Evolutionary conservation across 2,329 filamentous ascomycete genomes (phyloP), one percentile per base, ranked within the genome.

Genomic region (Sarocladiaceae sp.): DNA sequence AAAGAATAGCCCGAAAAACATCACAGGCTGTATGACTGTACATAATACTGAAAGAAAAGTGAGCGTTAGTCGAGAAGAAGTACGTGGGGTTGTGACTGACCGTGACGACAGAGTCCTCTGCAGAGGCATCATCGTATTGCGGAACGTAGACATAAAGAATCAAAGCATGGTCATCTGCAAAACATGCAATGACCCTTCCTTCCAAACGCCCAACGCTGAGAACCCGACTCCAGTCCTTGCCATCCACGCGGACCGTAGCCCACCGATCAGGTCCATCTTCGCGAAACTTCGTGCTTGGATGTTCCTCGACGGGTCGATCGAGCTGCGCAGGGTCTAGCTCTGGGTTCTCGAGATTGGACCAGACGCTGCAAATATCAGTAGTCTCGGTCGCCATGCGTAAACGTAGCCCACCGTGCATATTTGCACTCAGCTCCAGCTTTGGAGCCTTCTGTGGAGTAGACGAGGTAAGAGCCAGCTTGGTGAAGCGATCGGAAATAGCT

Each of bases 401-500:
- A 44, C 84, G 84, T 53, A 99, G 73, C 53, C 84, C 86, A 18
- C 94, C 94, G 68, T 96, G 89, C 90, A 96, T 96, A 68, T 97
- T 99, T 26, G 92, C 94, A 51, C 87, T 87, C 39, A 97, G 72
- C 66, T 96, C 90, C 3, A 99, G 75, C 62, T 91, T 89, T 0
- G 90, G 82, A 3, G 72, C 71, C 23, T 71, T 64, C 47, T 50
- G 47, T 4, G 29, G 29, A 13, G 47, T 36, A 15, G 47, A 50
- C 4, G 47, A 50, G 20, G 75, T 72, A 47, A 80, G 71, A 3
- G 89, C 90, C 2, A 97, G 82, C 63, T 89, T 93, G 37, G 91
- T 97, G 71, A 97, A 97, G 51, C 94, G 86, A 67, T 99, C 94
- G 3, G 90, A 96, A 56, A 99, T 94, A 57, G 87, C 87, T 66